phyloP scores from a whole-genome alignment of 1,139 yeast species.

The Geotrichum restrictum region DNA sequence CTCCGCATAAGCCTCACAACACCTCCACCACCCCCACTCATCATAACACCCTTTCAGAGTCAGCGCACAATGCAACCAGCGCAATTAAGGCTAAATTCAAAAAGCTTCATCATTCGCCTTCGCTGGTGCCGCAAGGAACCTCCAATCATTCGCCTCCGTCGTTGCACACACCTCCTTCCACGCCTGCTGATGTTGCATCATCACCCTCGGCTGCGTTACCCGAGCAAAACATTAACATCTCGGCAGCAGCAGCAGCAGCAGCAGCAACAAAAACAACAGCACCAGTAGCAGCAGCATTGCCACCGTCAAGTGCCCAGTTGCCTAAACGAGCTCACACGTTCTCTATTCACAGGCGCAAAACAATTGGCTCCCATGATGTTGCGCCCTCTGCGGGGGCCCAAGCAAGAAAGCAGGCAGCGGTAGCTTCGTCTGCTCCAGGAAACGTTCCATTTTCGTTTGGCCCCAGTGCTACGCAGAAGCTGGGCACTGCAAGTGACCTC shows the following conservation, averaged over 20 bases:
- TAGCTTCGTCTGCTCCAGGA: background rate
- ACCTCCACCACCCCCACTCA: constrained; percentile 6
- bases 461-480: constrained; percentile 4
- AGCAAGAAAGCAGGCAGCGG: constrained; percentile 14
- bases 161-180: background rate
- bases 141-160: background rate
- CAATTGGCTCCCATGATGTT: constrained; percentile 16
- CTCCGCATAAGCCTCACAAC: constrained; percentile 1
- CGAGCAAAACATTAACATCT: background rate
- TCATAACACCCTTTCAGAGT: constrained; percentile 12
- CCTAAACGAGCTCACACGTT: constrained; percentile 17
- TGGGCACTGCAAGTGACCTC: constrained; percentile 20
- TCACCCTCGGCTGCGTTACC: background rate
- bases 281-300: constrained; percentile 2
- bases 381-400: constrained; percentile 16
- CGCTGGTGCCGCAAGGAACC: background rate
- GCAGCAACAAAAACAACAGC: background rate
- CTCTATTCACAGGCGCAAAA: constrained; percentile 13
- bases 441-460: constrained; percentile 19
- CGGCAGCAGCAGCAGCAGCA: background rate
- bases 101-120: constrained; percentile 13
- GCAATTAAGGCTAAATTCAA: constrained; percentile 15
- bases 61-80: constrained; percentile 13
- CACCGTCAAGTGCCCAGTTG: too few species aligned
- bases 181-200: background rate